Evolutionary conservation across 805 yeast species (phyloP).

Genomic region (Monosporozyma servazzii): DNA sequence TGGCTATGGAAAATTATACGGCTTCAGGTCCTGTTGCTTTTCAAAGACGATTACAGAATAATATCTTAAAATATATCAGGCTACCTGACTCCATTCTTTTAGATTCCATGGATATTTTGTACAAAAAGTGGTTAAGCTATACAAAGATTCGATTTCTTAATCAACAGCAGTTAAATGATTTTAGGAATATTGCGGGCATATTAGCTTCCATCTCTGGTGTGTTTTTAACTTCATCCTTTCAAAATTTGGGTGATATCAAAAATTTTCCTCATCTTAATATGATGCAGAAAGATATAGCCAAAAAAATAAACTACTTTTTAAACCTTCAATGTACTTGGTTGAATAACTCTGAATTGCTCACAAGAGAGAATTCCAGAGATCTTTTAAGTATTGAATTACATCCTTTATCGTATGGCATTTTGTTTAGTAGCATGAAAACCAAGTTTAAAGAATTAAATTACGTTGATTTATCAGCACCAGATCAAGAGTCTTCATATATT

Average conservation of each 20-base stretch:
- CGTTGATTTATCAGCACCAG: slow-evolving; percentile 9
- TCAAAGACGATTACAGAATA: slow-evolving; percentile 52
- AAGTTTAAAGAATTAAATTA: slow-evolving; percentile 26
- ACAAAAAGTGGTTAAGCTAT: slow-evolving; percentile 25
- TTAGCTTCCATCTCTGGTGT: slow-evolving; percentile 62
- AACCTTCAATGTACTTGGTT: slow-evolving; percentile 40
- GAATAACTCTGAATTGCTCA: slow-evolving; percentile 38
- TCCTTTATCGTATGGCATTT: slow-evolving; percentile 40
- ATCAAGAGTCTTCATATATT: slow-evolving; percentile 19
- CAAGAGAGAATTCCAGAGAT: slow-evolving; percentile 62
- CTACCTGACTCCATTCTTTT: slow-evolving; percentile 19
- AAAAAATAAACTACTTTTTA: slow-evolving; percentile 37
- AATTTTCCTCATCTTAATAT: slow-evolving; percentile 6
- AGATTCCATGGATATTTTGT: slow-evolving; percentile 29
- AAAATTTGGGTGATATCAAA: slow-evolving; percentile 1
- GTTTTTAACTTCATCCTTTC: slow-evolving; percentile 33
- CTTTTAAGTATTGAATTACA: slow-evolving; percentile 55
- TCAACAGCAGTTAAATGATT: slow-evolving; percentile 35
- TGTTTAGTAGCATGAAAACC: slow-evolving; percentile 36
- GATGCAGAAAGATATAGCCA: slow-evolving; percentile 26
- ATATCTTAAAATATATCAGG: slow-evolving; percentile 20
- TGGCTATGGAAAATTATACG: slow-evolving; percentile 46
- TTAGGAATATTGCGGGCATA: slow-evolving; percentile 61
- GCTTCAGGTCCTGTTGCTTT: slow-evolving; percentile 67
- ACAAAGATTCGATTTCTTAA: slow-evolving; percentile 15